Evolutionary conservation across 805 yeast genomes (phyloP), one percentile per base, ranked within the genome.

Genomic region (Starmera caribaea): DNA sequence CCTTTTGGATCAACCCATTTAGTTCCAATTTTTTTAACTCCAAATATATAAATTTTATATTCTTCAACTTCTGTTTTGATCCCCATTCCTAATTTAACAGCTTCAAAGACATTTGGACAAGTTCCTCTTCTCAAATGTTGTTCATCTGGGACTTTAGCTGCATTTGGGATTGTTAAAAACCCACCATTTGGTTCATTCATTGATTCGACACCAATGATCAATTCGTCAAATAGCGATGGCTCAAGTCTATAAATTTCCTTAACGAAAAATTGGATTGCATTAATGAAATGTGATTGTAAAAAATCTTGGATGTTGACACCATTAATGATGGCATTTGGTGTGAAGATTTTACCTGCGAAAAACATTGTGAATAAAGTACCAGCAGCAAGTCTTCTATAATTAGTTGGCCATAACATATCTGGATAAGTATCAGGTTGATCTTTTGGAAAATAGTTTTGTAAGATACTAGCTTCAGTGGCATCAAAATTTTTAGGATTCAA

Each of bases 401-500:
- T 89, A 1, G 96, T 78, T 0, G 95, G 78, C 97, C 97, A 89
- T 29, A 88, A 66, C 97, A 89, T 89, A 50, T 84, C 82, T 7
- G 88, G 87, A 55, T 73, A 83, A 2, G 61, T 53, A 24, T 58
- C 60, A 3, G 61, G 55, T 21, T 21, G 26, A 38, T 61, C 59
- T 5, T 55, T 52, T 1, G 65, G 59, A 54, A 66, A 68, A 14
- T 62, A 55, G 49, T 82, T 79, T 55, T 89, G 96, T 16, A 87
- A 55, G 29, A 85, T 58, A 0, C 96, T 90, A 1, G 96, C 95
- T 43, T 82, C 85, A 5, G 92, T 84, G 2, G 48, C 66, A 1
- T 71, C 59, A 50, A 92, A 85, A n/a, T 73, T 59, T n/a, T 57
- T 65, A 0, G 96, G 96, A 41, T 89, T 75, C 36, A 89, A 62